Evolutionary conservation across 1,284 basidiomycete species (phyloP), one percentile per base, ranked within the genome.

Genomic region (Heterobasidion irregulare): DNA sequence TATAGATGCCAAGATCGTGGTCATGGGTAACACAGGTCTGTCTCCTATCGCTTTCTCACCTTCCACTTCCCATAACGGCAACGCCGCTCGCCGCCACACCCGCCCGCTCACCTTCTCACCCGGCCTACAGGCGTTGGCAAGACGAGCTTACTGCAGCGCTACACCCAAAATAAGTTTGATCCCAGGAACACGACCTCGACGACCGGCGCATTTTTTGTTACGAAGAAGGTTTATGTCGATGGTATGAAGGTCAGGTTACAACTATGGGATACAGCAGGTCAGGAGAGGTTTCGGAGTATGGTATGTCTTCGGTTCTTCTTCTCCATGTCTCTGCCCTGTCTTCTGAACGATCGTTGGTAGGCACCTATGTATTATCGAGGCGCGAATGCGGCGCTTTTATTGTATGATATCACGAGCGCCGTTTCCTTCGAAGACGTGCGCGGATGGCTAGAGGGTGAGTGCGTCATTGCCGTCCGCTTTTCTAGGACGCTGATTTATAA

Each of bases 311-410:
- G 13, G 15, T 26, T 19, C 13, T 19, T 48, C 18, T 0, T 48
- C 8, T 48, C 47, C 18, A 52, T 57, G 55, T 58, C 61, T 56
- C 53, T 56, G 53, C 45, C 59, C 62, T 53, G 36, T 41, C 48
- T 19, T 47, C 41, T 48, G 35, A 43, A 34, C 51, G 48, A 53
- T 55, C 57, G 33, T 56, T 54, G 52, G 45, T 43, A 92, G 92
- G 94, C 94, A 63, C 95, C 95, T 57, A 97, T 99, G 91, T 99
- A 99, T 78, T 98, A 98, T 79, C 87, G 97, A 69, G 96, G 95
- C 66, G 94, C 95, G 60, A 93, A 96, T 66, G 96, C 96, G 56
- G 96, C 97, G 32, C 84, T 99, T 53, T 81, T 98, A 59, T 84
- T 98, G 63, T 99, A 99, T 74, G 96, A 99, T 77, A 94, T 99